A percentile compares a stretch with the other conserved stretches of the same genome.
Conservation (phyloP, 202 grass and related monocot species). For the Dendrocalamus latiflorus region DNA sequence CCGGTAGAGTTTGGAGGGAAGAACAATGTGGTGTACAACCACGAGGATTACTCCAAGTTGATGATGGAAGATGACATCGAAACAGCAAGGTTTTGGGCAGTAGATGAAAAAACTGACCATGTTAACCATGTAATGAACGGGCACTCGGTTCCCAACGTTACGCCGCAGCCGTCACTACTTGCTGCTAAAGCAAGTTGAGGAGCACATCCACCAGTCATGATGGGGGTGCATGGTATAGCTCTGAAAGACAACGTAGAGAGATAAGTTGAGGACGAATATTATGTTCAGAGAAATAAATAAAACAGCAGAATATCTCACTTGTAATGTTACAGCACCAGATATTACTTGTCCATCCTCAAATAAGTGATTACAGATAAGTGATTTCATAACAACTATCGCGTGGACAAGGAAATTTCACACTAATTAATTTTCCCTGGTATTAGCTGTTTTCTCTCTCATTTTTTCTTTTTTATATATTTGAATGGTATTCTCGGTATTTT, state of each 20-base stretch:
- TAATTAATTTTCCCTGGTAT: background rate
- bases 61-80: constrained; percentile 64
- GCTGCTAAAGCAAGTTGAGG: constrained; percentile 48
- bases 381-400: too few relatives aligned
- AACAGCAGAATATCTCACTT: background rate
- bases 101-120: constrained; percentile 16
- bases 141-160: background rate
- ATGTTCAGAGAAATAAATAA: background rate
- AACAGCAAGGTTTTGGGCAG: constrained; percentile 50
- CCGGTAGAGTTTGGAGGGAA: background rate
- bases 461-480: background rate
- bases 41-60: constrained; percentile 73
- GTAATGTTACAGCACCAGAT: background rate
- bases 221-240: background rate
- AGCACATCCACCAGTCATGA: background rate
- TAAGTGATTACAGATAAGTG: too few relatives aligned
- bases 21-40: constrained; percentile 41
- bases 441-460: background rate
- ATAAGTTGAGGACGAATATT: background rate
- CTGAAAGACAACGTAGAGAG: background rate
- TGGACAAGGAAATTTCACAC: background rate
- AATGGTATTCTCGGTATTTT: background rate
- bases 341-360: background rate
- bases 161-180: background rate
- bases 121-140: background rate